phyloP scores from a whole-genome alignment of 2,329 filamentous ascomycete species.

The Dissoconium aciculare region DNA sequence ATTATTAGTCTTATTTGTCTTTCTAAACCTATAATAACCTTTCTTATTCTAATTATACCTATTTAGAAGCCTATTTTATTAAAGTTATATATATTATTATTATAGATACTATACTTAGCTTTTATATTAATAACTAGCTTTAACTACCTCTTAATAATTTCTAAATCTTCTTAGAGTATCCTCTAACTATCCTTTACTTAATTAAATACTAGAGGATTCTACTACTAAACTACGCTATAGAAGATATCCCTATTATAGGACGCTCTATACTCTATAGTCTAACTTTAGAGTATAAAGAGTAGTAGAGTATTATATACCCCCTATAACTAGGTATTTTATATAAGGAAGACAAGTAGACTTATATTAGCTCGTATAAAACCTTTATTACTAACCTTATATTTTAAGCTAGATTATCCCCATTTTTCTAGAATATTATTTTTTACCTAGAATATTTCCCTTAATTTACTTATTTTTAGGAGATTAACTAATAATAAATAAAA shows the following conservation, averaged over 20 bases:
- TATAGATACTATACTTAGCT: constrained; percentile 6
- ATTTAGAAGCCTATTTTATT: constrained; percentile 16
- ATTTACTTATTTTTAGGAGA: too few relatives aligned
- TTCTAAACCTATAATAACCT: constrained; percentile 1
- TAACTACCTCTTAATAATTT: constrained; percentile 7
- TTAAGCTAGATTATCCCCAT: too few relatives aligned
- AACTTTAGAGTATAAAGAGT: constrained; percentile 2
- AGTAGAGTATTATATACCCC: too few relatives aligned
- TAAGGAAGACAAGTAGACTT: too few relatives aligned
- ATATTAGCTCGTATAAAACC: too few relatives aligned
- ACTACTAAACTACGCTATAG: constrained; percentile 1
- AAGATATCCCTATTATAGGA: not conserved
- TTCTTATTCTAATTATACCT: constrained; percentile 4
- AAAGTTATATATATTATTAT: constrained; percentile 11
- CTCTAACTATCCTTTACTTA: constrained; percentile 2
- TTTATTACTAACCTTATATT: too few relatives aligned
- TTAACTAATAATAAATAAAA: too few relatives aligned
- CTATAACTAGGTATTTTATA: too few relatives aligned
- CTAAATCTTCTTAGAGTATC: constrained; percentile 1
- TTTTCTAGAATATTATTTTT: too few relatives aligned
- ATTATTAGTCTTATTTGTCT: constrained; percentile 4
- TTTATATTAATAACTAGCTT: constrained; percentile 4
- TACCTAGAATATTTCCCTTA: too few relatives aligned
- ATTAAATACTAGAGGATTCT: constrained; percentile 2
- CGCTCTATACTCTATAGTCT: not conserved